Percentiles rank a stretch among this genome's conserved stretches.
phyloP scores from a whole-genome alignment of 1,284 basidiomycete genomes.

The Boletus sp. region DNA sequence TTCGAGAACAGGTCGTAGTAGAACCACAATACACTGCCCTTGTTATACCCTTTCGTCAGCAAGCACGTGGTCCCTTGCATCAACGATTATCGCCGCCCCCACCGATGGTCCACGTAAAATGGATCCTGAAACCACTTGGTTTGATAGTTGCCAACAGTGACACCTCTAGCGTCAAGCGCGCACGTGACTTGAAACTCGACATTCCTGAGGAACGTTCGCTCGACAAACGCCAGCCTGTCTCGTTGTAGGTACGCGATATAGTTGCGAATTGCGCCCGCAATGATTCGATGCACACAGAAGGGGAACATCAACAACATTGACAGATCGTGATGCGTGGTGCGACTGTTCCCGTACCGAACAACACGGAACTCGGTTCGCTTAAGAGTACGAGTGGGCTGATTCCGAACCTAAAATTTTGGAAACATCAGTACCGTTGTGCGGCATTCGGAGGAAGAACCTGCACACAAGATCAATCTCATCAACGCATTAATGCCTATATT shows the following conservation, averaged over 20 bases:
- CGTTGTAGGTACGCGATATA: neutral
- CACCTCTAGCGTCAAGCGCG: neutral
- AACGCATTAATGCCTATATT: too few species aligned
- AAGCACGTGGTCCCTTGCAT: slow-evolving; percentile 7
- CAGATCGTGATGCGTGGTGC: neutral
- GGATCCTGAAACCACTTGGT: neutral
- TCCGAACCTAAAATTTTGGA: too few species aligned
- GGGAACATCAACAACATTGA: neutral
- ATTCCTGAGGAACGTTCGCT: slow-evolving; percentile 5
- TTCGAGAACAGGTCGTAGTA: neutral
- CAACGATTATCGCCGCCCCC: neutral
- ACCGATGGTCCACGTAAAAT: neutral
- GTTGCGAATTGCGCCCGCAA: neutral
- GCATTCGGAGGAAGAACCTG: too few species aligned
- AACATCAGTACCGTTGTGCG: too few species aligned
- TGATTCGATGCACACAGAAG: neutral
- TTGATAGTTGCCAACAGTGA: neutral
- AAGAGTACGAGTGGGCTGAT: neutral
- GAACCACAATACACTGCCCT: too few species aligned
- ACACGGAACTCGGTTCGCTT: neutral
- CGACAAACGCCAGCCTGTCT: neutral
- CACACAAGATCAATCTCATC: too few species aligned
- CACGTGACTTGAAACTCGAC: slow-evolving; percentile 3
- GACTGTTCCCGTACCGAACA: too few species aligned
- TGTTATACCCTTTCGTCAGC: slow-evolving; percentile 8